Evolutionary conservation across 371 early-diverging fungal species (phyloP).

Genomic region (Cokeromyces recurvatus): DNA sequence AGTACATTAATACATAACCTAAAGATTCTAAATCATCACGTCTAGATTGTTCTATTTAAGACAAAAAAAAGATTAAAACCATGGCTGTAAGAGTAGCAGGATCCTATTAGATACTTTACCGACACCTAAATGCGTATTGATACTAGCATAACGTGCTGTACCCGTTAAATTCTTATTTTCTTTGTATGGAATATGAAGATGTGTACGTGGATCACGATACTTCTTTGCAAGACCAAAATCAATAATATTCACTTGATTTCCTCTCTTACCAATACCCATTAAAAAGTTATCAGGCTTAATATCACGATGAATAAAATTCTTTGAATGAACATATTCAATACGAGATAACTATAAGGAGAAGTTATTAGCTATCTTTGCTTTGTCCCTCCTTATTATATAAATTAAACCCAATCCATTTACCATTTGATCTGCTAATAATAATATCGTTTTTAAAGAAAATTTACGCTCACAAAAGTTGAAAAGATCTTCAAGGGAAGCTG

Average conservation of each 20-base stretch:
- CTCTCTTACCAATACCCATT: conserved; percentile 93
- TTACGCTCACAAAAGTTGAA: conserved; percentile 98
- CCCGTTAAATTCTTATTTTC: conserved; percentile 99
- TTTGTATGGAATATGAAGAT: conserved; percentile 95
- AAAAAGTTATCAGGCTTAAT: conserved; percentile 99
- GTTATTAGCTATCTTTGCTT: no score
- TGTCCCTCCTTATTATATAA: no score
- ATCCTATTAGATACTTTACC: conserved; percentile 45
- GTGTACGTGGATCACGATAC: conserved; percentile 92
- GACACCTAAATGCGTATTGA: conserved; percentile 97
- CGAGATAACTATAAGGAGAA: conserved; percentile 70
- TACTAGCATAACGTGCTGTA: conserved; percentile 98
- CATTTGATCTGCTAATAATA: conserved; percentile 97
- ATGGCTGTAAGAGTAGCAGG: no score
- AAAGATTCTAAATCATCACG: conserved; percentile 99
- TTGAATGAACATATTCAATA: conserved; percentile 97
- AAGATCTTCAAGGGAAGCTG: conserved; percentile 91
- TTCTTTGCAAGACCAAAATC: conserved; percentile 99
- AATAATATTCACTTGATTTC: conserved; percentile 97
- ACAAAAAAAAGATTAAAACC: not conserved
- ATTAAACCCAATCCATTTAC: no score
- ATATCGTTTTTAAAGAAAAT: conserved; percentile 98
- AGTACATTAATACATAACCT: conserved; percentile 99
- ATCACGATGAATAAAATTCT: conserved; percentile 76
- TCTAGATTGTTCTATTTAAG: conserved; percentile 87